Base-by-base conservation (phyloP, 768 basidiomycete species). In the Suillus ampliporus region DNA sequence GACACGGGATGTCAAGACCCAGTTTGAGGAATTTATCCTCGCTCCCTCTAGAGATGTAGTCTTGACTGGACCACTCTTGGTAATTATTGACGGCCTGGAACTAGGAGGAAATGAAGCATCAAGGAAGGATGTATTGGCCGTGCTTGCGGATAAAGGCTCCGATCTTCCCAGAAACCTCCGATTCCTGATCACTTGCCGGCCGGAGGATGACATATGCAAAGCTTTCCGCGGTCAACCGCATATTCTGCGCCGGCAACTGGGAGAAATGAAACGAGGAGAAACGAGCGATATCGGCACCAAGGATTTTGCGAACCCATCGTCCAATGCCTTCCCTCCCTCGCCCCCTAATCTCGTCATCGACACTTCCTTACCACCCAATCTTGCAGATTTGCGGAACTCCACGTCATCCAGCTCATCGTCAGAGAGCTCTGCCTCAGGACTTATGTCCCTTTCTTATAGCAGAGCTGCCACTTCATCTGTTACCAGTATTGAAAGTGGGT, bases 21-120 rank as follows among this genome's bases (percentile, higher is more conserved):
- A 60, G 19, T 57, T 61, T 10, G 34, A 40, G 23, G 37, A 57
- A n/a, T 53, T 56, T 11, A 57, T 61, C 28, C 14, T 61, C 19
- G 14, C 21, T 26, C 53, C 61, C 13, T 17, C 53, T 28, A 23
- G 14, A 21, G 34, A 56, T 19, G 38, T 56, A 15, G 28, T 19
- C 4, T n/a, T 14, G 28, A n/a, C 40, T 11, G 56, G 57, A 19
- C 60, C 54, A 2, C 35, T 57, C 34, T 15, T 61, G 11, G 35
- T 61, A n/a, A 52, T 61, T 35, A 57, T 61, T 15, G 60, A 61
- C 28, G 35, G 31, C 38, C 35, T 61, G 15, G 50, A 61, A 6
- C 17, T 37, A 9, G 54, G 60, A 38, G 60, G 60, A 4, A 26
- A 57, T 26, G 58, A 60, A n/a, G 21, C 28, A 2, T 46, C 46